Evolutionary conservation across 495 filamentous ascomycete genomes (phyloP).

Genomic region (Entonaema liquescens): DNA sequence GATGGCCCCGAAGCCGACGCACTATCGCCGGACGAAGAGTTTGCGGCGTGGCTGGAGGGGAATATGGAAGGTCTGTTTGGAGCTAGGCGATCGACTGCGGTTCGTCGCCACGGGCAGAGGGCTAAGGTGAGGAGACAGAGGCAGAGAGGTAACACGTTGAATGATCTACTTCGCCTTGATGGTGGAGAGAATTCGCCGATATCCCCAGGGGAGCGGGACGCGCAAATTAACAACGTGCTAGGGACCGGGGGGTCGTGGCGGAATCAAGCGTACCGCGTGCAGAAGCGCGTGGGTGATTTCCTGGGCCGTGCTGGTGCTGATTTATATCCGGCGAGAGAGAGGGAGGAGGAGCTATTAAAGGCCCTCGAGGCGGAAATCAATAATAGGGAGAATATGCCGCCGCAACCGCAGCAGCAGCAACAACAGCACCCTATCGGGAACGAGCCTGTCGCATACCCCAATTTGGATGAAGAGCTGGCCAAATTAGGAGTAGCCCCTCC

Average conservation of each 20-base stretch:
- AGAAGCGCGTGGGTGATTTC: neutral
- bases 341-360: neutral
- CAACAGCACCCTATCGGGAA: neutral
- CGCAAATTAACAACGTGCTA: neutral
- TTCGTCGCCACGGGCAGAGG: neutral
- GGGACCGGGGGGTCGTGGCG: neutral
- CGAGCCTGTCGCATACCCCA: neutral
- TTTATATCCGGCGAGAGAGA: neutral
- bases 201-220: neutral
- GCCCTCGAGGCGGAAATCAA: neutral
- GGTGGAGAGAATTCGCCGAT: neutral
- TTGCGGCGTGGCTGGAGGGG: conserved; percentile 1
- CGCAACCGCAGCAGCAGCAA: neutral
- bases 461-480: neutral
- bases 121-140: neutral
- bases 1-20: neutral
- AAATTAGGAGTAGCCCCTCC: neutral
- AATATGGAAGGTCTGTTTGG: neutral
- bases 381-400: neutral
- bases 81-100: neutral
- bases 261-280: neutral
- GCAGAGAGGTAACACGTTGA: neutral
- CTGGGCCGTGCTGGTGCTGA: neutral
- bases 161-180: neutral
- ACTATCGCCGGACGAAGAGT: neutral